Conservation (phyloP, 139 green algal genomes). For the Chlorella ohadii region DNA sequence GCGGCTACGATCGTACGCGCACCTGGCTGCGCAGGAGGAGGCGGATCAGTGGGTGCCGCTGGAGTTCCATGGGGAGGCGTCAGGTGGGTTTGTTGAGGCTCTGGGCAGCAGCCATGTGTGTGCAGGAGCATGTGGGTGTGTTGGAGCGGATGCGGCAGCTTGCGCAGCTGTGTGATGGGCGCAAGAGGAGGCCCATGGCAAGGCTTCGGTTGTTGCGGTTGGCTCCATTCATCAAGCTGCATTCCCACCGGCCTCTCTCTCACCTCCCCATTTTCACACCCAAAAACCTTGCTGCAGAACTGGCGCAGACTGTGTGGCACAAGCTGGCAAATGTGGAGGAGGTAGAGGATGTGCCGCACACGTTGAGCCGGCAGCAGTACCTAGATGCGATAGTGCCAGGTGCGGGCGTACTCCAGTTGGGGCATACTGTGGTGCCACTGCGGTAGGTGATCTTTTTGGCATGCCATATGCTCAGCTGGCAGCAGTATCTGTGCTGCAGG, state of each 20-base stretch:
- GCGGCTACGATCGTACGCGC: slow-evolving; percentile 68
- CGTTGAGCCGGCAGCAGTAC: slow-evolving; percentile 29
- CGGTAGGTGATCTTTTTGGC: too few species aligned
- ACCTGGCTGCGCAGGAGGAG: slow-evolving; percentile 65
- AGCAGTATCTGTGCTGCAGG: too few species aligned
- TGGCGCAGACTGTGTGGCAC: slow-evolving; percentile 22
- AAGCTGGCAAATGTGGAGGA: slow-evolving; percentile 13
- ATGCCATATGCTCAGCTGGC: too few species aligned
- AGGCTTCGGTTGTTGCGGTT: too few species aligned
- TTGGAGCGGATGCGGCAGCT: too few species aligned
- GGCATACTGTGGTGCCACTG: too few species aligned
- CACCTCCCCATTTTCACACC: too few species aligned
- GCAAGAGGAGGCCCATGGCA: too few species aligned
- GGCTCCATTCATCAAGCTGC: too few species aligned
- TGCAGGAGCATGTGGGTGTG: too few species aligned
- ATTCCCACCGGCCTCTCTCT: too few species aligned
- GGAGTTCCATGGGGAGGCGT: slow-evolving; percentile 24
- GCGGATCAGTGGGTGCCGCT: slow-evolving; percentile 55
- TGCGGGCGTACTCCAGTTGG: not conserved
- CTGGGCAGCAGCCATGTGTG: not conserved
- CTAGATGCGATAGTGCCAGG: slow-evolving; percentile 39
- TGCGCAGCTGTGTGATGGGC: too few species aligned
- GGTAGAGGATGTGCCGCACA: slow-evolving; percentile 4
- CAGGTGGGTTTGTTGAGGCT: not conserved
- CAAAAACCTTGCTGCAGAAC: slow-evolving; percentile 15